These are phyloP conservation scores for Eimeria falciformis DNA, from an alignment of 169 alveolate genomes.

Conservation along the genomic window DNA sequence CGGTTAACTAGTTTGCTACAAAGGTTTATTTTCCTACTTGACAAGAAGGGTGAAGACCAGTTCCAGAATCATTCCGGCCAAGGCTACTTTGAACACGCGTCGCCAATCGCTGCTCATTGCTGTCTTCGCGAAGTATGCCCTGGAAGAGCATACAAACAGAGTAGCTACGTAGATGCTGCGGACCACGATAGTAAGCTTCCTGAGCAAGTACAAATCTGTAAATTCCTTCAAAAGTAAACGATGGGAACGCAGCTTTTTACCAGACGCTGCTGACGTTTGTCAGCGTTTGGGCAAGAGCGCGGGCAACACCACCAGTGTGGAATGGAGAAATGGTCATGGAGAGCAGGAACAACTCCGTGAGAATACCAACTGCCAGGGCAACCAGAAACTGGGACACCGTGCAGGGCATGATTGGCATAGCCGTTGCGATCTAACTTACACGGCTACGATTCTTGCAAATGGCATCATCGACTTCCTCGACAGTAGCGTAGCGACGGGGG, in stretches of 20 bases:
- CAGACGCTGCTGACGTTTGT: constrained; percentile 61
- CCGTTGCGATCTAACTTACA: constrained; percentile 1
- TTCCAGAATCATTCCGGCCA: constrained; percentile 75
- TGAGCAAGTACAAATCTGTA: neutral
- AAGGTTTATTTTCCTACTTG: neutral
- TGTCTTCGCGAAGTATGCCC: constrained; percentile 52
- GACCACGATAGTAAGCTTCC: constrained; percentile 53
- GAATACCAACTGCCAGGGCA: constrained; percentile 51
- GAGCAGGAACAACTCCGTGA: constrained; percentile 64
- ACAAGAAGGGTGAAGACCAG: constrained; percentile 61
- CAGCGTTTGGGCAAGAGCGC: constrained; percentile 65
- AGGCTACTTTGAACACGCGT: constrained; percentile 55
- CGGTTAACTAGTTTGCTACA: neutral
- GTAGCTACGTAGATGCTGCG: constrained; percentile 63
- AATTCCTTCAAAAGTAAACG: neutral
- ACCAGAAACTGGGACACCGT: constrained; percentile 29
- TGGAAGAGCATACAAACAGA: constrained; percentile 56
- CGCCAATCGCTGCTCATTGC: constrained; percentile 58
- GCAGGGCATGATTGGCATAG: neutral
- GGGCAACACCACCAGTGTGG: constrained; percentile 62
- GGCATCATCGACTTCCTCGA: constrained; percentile 67
- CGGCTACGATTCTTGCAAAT: constrained; percentile 56
- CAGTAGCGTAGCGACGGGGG: constrained; percentile 68
- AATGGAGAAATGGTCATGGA: constrained; percentile 60
- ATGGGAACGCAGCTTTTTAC: neutral